Base-by-base conservation (phyloP, 306 rosid species). In the Sicyos edulis region DNA sequence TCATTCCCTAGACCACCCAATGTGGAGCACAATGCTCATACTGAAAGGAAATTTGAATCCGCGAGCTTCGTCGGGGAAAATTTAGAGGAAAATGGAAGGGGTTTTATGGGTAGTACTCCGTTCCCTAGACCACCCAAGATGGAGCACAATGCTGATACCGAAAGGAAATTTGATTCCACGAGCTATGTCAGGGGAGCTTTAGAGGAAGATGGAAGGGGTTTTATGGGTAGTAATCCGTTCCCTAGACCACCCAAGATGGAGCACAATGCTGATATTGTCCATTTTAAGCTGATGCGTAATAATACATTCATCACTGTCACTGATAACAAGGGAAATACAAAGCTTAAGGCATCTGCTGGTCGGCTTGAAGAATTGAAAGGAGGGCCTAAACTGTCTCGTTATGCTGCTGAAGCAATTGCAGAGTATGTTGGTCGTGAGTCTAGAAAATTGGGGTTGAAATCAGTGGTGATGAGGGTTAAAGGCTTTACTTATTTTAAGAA, bases 401-500 rank as follows among this genome's bases (percentile, higher is more conserved):
- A 84, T 72, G 86, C 93, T 76, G 88, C 90, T 44, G 91, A 91
- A 71, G 91, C 96, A 61, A 85, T 84, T 10, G 83, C 96, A 8
- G 91, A 91, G 80, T 86, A 87, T 54, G 91, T 87, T 19, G 96
- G 97, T 55, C 79, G 97, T 49, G 84, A 81, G 82, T 71, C 86
- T 3, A 81, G 87, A 80, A 78, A 54, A 50, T 62, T 85, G 75
- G 97, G 93, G 54, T 71, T 91, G 78, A 87, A 82, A 75, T 86
- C 96, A 56, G 90, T 86, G 76, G 91, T 89, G 49, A 79, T 91
- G 88, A 87, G 83, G 78, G 96, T 91, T 74, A 91, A 86, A 1
- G 96, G 93, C 52, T 87, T 81, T 72, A 86, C 88, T 21, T 82
- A 74, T 59, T 91, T 89, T 68, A 83, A 82, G 80, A 91, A 85